These are phyloP conservation scores for Fragilaria radians DNA, from an alignment of 108 stramenopile genomes.

Conservation along the genomic window DNA sequence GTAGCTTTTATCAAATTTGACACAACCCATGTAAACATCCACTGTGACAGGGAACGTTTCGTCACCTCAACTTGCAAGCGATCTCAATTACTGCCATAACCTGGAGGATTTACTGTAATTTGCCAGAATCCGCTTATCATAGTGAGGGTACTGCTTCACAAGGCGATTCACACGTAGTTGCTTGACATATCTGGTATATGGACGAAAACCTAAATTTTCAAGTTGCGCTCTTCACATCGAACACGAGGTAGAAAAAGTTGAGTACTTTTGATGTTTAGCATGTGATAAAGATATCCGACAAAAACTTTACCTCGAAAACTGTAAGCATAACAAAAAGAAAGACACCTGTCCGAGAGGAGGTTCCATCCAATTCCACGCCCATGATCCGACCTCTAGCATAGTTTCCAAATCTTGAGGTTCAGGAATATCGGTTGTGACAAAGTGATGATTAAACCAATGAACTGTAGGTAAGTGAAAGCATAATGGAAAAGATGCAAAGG, in stretches of 20 bases:
- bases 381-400: conserved; percentile 64
- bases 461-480: conserved; percentile 65
- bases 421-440: conserved; percentile 81
- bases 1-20: too few species aligned
- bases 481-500: conserved; percentile 53
- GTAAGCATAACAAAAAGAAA: conserved; percentile 76
- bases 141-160: conserved; percentile 37
- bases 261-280: neutral
- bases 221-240: conserved; percentile 63
- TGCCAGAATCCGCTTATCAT: conserved; percentile 34
- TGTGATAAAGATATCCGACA: neutral
- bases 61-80: conserved; percentile 1
- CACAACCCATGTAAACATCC: too few species aligned
- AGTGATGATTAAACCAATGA: conserved; percentile 72
- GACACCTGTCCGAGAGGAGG: conserved; percentile 73
- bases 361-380: conserved; percentile 87
- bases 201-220: conserved; percentile 72
- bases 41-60: too few species aligned
- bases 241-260: conserved; percentile 45
- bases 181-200: conserved; percentile 52
- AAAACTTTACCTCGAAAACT: conserved; percentile 48
- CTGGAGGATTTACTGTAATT: conserved; percentile 21
- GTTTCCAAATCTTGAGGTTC: conserved; percentile 75
- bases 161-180: conserved; percentile 24
- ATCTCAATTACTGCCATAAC: neutral